Percentiles rank a stretch among this genome's conserved stretches.
Evolutionary conservation across 306 rosid genomes (phyloP).

Genomic region (Amphicarpaea edgeworthii): DNA sequence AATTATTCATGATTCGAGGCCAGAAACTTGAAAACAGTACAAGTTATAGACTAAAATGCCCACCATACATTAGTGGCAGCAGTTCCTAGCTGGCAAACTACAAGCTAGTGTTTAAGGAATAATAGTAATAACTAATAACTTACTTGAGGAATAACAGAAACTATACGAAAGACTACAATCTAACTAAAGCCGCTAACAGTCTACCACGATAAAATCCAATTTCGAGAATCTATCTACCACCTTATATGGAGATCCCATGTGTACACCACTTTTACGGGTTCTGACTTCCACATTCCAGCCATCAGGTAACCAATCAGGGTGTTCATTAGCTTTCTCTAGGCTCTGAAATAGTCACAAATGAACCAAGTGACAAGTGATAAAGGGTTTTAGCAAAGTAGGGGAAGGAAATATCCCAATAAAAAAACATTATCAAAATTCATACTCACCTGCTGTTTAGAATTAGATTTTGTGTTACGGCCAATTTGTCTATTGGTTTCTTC

Average conservation of each 20-base stretch:
- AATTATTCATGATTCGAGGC: constrained; percentile 22
- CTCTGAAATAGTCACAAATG: constrained; percentile 52
- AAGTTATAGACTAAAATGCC: constrained; percentile 22
- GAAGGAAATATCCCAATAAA: constrained; percentile 35
- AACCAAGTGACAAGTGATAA: constrained; percentile 31
- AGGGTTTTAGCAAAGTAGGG: constrained; percentile 25
- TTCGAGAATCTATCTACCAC: constrained; percentile 48
- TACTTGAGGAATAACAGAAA: background rate
- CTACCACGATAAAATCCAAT: constrained; percentile 32
- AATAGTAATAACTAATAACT: constrained; percentile 7
- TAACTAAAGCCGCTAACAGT: constrained; percentile 16
- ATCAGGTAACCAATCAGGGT: constrained; percentile 88
- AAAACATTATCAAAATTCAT: constrained; percentile 15
- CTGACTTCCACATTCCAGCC: constrained; percentile 77
- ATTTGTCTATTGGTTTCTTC: constrained; percentile 40
- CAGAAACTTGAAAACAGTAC: constrained; percentile 25
- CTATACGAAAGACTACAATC: background rate
- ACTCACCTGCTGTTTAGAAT: constrained; percentile 62
- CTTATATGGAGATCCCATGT: constrained; percentile 74
- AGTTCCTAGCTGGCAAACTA: constrained; percentile 7
- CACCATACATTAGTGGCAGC: constrained; percentile 12
- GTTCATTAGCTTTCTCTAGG: constrained; percentile 52
- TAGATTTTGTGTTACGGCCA: constrained; percentile 34
- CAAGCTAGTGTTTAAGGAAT: constrained; percentile 28
- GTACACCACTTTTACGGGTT: constrained; percentile 74